These are phyloP conservation scores for Hypoxylon subgilvum DNA, from an alignment of 495 filamentous ascomycete species.

Conservation along the genomic window DNA sequence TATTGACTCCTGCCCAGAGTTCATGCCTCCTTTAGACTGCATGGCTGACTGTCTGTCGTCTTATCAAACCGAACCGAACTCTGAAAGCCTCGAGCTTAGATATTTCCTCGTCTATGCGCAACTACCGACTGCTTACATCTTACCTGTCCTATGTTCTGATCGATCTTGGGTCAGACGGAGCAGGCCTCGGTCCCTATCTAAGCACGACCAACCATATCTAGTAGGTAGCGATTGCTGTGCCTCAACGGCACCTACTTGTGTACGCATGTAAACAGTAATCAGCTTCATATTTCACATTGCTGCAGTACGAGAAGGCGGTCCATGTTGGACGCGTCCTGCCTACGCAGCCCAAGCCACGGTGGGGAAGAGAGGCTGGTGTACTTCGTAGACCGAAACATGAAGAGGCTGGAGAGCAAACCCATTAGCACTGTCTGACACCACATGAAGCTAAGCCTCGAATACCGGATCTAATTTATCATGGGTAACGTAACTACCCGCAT, in stretches of 20 bases:
- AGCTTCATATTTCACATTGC: no score
- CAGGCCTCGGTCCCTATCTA: not conserved
- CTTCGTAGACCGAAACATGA: not conserved
- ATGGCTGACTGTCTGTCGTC: conserved; percentile 1
- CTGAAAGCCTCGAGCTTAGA: conserved; percentile 13
- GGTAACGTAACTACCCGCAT: no score
- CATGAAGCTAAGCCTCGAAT: not conserved
- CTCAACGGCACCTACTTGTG: no score
- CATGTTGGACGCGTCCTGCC: no score
- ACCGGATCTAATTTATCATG: no score
- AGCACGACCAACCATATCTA: not conserved
- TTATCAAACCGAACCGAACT: conserved; percentile 6
- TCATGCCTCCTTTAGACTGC: conserved; percentile 30
- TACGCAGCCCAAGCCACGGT: no score
- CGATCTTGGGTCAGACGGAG: conserved; percentile 5
- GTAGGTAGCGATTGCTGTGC: no score
- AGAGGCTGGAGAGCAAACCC: no score
- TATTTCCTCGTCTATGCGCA: conserved; percentile 4
- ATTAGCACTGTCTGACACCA: not conserved
- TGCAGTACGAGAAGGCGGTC: no score
- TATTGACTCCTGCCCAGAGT: conserved; percentile 21
- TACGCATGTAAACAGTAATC: no score
- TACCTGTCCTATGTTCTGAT: not conserved
- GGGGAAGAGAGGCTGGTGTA: no score
- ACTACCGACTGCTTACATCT: conserved; percentile 13